Percentiles rank a stretch among this genome's conserved stretches.
phyloP scores from a whole-genome alignment of 371 early-diverging fungal genomes.

The Gilbertella persicaria region DNA sequence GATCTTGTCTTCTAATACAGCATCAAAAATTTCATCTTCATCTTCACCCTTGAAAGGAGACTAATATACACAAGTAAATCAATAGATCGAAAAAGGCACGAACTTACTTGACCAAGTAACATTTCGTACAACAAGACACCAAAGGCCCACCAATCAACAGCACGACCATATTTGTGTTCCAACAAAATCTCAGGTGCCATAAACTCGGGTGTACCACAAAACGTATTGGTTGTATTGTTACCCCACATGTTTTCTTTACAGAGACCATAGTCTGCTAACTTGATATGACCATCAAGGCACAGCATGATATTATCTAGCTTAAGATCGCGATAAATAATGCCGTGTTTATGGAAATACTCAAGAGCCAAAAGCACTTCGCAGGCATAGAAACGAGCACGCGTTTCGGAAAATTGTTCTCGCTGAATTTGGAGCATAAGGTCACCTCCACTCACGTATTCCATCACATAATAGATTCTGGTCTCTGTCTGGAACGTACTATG shows the following conservation, averaged over 20 bases:
- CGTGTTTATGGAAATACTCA: constrained; percentile 93
- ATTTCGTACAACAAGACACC: constrained; percentile 99
- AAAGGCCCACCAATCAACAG: constrained; percentile 99
- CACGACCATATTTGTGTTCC: constrained; percentile 89
- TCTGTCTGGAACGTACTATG: constrained; percentile 96
- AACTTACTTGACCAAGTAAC: constrained; percentile 74
- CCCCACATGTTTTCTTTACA: constrained; percentile 95
- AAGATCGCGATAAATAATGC: constrained; percentile 97
- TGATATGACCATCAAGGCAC: constrained; percentile 93
- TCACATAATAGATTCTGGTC: constrained; percentile 94
- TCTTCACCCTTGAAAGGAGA: constrained; percentile 92
- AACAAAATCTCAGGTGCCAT: constrained; percentile 99
- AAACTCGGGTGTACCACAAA: constrained; percentile 99
- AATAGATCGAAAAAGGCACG: neutral
- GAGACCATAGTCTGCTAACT: constrained; percentile 98
- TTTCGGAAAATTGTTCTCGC: constrained; percentile 82
- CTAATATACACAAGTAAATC: constrained; percentile 25
- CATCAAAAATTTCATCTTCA: constrained; percentile 93
- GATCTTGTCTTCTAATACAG: constrained; percentile 89
- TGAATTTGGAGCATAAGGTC: constrained; percentile 98
- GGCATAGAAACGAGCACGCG: constrained; percentile 95
- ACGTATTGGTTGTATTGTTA: constrained; percentile 83
- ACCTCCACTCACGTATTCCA: constrained; percentile 99
- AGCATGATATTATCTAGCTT: constrained; percentile 98
- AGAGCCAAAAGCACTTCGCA: constrained; percentile 96